Evolutionary conservation across 2,329 filamentous ascomycete genomes (phyloP).

Genomic region (Pseudopyricularia javanii): DNA sequence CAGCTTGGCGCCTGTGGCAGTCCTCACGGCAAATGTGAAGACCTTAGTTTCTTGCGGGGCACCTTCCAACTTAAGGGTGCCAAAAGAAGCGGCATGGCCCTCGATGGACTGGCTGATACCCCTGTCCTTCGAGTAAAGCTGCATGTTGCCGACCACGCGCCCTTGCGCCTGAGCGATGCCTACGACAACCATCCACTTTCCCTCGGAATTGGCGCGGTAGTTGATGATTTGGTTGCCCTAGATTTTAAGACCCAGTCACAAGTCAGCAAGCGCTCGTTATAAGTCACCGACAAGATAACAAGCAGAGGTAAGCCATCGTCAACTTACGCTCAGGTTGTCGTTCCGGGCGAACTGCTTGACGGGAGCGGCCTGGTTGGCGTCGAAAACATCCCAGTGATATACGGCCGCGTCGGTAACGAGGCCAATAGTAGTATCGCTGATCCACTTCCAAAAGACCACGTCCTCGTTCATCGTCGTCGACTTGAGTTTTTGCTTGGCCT

Average conservation of each 20-base stretch:
- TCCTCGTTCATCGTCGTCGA: conserved; percentile 94
- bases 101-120: conserved; percentile 97
- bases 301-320: neutral
- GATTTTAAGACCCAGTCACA: neutral
- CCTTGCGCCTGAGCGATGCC: conserved; percentile 91
- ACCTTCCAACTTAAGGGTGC: conserved; percentile 76
- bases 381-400: conserved; percentile 97
- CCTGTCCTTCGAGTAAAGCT: conserved; percentile 90
- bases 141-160: conserved; percentile 90
- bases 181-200: conserved; percentile 97
- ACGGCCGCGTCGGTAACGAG: conserved; percentile 84
- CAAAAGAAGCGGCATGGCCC: conserved; percentile 91
- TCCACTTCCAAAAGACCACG: conserved; percentile 99
- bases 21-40: conserved; percentile 87
- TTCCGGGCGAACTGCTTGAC: conserved; percentile 94
- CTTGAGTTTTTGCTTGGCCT: conserved; percentile 89
- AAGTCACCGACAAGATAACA: neutral
- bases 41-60: conserved; percentile 85
- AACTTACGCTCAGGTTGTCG: conserved; percentile 68
- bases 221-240: conserved; percentile 98
- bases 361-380: conserved; percentile 64
- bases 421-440: conserved; percentile 77
- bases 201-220: conserved; percentile 89
- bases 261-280: conserved; percentile 1
- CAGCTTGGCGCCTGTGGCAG: conserved; percentile 80